phyloP scores from a whole-genome alignment of 257 asterid genomes.

The Solanum piurae region DNA sequence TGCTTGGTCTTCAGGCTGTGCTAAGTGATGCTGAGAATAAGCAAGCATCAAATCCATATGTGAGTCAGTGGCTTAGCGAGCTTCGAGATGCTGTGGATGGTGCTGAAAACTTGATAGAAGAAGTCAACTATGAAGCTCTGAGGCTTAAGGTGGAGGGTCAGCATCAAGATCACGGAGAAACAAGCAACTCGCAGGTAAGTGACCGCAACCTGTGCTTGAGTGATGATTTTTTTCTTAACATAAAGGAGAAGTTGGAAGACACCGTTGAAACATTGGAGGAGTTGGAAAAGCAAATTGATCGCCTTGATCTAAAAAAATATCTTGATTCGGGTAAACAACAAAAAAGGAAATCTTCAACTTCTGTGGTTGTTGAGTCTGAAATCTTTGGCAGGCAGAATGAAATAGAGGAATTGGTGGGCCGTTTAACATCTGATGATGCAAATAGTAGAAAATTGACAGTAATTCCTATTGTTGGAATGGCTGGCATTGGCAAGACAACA shows the following conservation, averaged over 20 bases:
- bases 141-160: neutral
- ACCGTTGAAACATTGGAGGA: neutral
- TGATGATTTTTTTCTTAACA: neutral
- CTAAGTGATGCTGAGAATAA: neutral
- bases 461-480: slow-evolving; percentile 3
- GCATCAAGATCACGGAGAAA: neutral
- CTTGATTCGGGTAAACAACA: neutral
- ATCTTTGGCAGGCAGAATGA: slow-evolving; percentile 3
- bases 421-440: neutral
- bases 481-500: neutral
- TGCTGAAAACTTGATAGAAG: neutral
- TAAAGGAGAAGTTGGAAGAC: neutral
- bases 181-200: neutral
- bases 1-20: neutral
- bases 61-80: neutral
- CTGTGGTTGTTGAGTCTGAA: neutral
- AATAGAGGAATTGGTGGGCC: neutral
- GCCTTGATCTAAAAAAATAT: neutral
- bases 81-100: neutral
- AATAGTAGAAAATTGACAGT: neutral
- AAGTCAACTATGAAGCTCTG: neutral
- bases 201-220: neutral
- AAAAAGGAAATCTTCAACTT: neutral
- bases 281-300: neutral
- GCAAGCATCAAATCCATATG: neutral